Conservation (phyloP, 1,284 basidiomycete species). For the Pisolithus thermaeus region DNA sequence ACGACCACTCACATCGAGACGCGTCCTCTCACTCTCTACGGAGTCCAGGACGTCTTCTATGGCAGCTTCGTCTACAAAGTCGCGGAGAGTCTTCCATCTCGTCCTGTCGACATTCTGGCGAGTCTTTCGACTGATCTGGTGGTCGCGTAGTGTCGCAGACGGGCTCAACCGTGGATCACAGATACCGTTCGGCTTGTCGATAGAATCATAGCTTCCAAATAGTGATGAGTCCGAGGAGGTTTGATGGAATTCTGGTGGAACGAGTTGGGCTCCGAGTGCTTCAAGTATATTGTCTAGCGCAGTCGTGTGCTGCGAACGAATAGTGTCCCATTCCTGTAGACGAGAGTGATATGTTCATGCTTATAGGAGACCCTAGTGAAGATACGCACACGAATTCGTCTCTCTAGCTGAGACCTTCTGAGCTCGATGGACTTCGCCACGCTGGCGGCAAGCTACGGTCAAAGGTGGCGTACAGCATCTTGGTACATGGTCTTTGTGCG, state of each 20-base stretch:
- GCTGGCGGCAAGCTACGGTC: slow-evolving; percentile 54
- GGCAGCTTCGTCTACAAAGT: slow-evolving; percentile 75
- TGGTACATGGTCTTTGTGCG: background rate
- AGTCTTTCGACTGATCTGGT: slow-evolving; percentile 22
- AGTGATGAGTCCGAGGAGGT: slow-evolving; percentile 60
- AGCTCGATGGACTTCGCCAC: slow-evolving; percentile 69
- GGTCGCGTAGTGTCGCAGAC: slow-evolving; percentile 42
- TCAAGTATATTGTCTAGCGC: slow-evolving; percentile 66
- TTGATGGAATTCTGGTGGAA: slow-evolving; percentile 72
- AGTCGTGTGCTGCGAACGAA: slow-evolving; percentile 50
- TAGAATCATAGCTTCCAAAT: slow-evolving; percentile 67
- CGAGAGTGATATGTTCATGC: no score
- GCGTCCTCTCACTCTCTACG: slow-evolving; percentile 61
- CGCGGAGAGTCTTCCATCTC: slow-evolving; percentile 73
- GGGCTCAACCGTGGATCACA: slow-evolving; percentile 33
- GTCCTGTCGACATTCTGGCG: slow-evolving; percentile 40
- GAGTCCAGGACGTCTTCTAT: slow-evolving; percentile 69
- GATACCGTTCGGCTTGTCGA: slow-evolving; percentile 34
- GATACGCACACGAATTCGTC: slow-evolving; percentile 52
- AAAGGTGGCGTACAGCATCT: background rate
- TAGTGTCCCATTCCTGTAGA: slow-evolving; percentile 62
- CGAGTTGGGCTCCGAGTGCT: slow-evolving; percentile 59
- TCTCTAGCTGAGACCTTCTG: slow-evolving; percentile 53
- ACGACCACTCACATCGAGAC: slow-evolving; percentile 52
- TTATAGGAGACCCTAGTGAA: background rate